Evolutionary conservation across 192 early-diverging fungal genomes (phyloP).

Genomic region (Coemansia sp.): DNA sequence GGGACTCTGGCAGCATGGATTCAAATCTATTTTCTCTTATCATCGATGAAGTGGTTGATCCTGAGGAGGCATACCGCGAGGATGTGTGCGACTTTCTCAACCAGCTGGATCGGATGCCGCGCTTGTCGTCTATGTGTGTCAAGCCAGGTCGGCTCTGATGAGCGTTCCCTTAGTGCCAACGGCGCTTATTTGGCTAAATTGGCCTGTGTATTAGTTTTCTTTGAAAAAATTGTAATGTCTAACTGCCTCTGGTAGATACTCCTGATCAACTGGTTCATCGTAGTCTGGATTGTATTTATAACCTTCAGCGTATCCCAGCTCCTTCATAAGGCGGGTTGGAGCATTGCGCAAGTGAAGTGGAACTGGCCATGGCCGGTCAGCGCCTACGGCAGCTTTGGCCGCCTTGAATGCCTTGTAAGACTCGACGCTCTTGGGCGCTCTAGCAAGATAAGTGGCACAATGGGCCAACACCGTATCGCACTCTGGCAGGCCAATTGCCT

Average conservation of each 20-base stretch:
- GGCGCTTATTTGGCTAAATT: background rate
- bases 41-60: constrained; percentile 50
- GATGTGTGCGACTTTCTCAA: constrained; percentile 45
- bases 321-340: constrained; percentile 77
- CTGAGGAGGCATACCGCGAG: constrained; percentile 51
- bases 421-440: constrained; percentile 81
- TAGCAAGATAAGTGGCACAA: constrained; percentile 72
- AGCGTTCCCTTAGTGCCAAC: background rate
- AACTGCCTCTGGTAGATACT: constrained; percentile 74
- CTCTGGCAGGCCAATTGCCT: constrained; percentile 90
- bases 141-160: background rate
- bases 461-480: constrained; percentile 85
- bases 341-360: constrained; percentile 85
- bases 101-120: constrained; percentile 41
- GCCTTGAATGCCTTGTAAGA: constrained; percentile 73
- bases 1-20: constrained; percentile 30
- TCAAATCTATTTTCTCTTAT: constrained; percentile 47
- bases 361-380: constrained; percentile 72
- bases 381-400: constrained; percentile 63
- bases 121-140: constrained; percentile 8
- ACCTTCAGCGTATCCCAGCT: constrained; percentile 74
- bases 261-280: constrained; percentile 71
- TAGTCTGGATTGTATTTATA: constrained; percentile 87
- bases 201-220: background rate
- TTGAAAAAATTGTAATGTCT: constrained; percentile 63